Evolutionary conservation across 257 asterid genomes (phyloP), one percentile per base, ranked within the genome.

Genomic region (Leonotis leonurus): DNA sequence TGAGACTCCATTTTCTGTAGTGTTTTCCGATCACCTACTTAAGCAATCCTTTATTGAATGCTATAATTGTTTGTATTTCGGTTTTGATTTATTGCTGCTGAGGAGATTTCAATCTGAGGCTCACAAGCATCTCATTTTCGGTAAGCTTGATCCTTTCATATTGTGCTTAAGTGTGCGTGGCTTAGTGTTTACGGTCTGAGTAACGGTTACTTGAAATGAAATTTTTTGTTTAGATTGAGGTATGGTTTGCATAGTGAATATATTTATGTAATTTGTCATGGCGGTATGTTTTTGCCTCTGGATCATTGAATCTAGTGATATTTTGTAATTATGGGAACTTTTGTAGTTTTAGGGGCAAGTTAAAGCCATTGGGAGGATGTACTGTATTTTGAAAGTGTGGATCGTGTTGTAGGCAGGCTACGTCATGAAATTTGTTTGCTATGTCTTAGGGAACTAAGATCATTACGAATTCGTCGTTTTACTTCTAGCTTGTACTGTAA

Each of bases 11-110:
- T 50, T 9, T 18, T 14, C 65, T n/a, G 65, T 17, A 20, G 33
- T 69, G n/a, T 45, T 39, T 58, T 48, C 77, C 75, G 76, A 70
- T 75, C 80, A 72, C 60, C 70, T 45, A 51, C 71, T 62, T 62
- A 40, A 54, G 6, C 32, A 67, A 13, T 53, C 33, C 33, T 48
- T n/a, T 40, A 2, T 33, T 62, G 70, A 49, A 32, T 41, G 67
- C 48, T 7, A 5, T 35, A 56, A 49, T 40, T 65, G 36, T 64
- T 50, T 6, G 39, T 63, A 22, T 44, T 57, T 63, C 48, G 62
- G 55, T 9, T 49, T 60, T 62, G 68, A 33, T 46, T 67, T 60
- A 55, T 26, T 60, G 35, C 50, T 75, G 67, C 58, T 12, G 62
- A 30, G 16, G 1, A 8, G 21, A 6, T 32, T 68, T 62, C 44